These are phyloP conservation scores for Litsea cubeba DNA, from an alignment of 164 flowering plant genomes.

Conservation along the genomic window DNA sequence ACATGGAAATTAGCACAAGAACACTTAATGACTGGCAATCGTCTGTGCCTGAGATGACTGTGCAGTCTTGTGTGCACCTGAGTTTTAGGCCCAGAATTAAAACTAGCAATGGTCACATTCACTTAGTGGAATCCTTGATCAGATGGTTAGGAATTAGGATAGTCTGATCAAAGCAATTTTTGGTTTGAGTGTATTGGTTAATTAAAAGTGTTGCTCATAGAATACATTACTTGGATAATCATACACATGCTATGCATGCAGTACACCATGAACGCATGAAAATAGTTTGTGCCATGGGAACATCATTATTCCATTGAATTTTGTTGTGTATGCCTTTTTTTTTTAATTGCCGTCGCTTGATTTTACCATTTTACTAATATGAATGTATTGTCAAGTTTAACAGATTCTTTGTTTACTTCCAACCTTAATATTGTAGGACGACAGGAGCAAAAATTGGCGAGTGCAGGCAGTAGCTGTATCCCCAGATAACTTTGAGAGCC, in stretches of 20 bases:
- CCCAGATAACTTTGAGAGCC: constrained; percentile 86
- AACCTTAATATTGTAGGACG: constrained; percentile 52
- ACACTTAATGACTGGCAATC: background rate
- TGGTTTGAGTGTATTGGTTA: background rate
- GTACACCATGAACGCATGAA: background rate
- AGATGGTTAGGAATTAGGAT: background rate
- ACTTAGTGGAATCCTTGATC: background rate
- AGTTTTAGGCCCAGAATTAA: too few relatives aligned
- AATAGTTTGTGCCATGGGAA: too few relatives aligned
- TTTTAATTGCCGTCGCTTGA: background rate
- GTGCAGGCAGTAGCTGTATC: constrained; percentile 84
- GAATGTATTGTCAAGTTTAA: too few relatives aligned
- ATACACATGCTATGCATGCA: background rate
- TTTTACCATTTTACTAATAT: too few relatives aligned
- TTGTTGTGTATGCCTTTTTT: background rate
- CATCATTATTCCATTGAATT: background rate
- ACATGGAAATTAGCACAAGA: background rate
- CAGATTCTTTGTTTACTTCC: background rate
- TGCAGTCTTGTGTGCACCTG: too few relatives aligned
- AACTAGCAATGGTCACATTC: background rate
- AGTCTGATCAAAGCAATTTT: background rate
- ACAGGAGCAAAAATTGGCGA: constrained; percentile 62
- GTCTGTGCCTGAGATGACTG: too few relatives aligned
- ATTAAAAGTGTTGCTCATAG: background rate
- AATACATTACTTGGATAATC: background rate